Evolutionary conservation across 768 basidiomycete genomes (phyloP).

Genomic region (Hygrophorus pudorinus): DNA sequence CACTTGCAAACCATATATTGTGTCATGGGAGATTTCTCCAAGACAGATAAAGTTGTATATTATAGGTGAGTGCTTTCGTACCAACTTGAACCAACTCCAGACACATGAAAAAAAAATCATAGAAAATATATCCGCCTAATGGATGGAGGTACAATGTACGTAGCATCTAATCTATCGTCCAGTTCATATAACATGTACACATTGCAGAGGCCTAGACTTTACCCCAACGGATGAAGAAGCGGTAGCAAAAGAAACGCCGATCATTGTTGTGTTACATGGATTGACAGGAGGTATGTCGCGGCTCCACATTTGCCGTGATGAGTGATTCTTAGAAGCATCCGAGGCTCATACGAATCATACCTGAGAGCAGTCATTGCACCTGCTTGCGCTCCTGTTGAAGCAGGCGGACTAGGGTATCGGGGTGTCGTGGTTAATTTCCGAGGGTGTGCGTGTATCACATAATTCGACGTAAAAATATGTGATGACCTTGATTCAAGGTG

Average conservation of each 20-base stretch:
- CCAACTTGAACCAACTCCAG: background rate
- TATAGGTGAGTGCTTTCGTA: constrained; percentile 29
- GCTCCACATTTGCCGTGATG: background rate
- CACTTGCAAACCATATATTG: constrained; percentile 57
- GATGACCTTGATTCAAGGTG: constrained; percentile 42
- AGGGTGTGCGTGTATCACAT: constrained; percentile 53
- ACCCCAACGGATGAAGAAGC: constrained; percentile 34
- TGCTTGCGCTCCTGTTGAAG: constrained; percentile 54
- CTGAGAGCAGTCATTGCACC: constrained; percentile 74
- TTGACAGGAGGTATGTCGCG: constrained; percentile 40
- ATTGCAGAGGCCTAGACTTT: constrained; percentile 54
- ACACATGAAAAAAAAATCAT: background rate
- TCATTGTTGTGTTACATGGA: constrained; percentile 52
- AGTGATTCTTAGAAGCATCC: constrained; percentile 4
- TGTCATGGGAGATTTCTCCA: constrained; percentile 51
- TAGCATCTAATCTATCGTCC: constrained; percentile 1
- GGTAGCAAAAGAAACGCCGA: constrained; percentile 32
- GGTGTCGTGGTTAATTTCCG: constrained; percentile 89
- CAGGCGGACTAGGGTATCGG: constrained; percentile 87
- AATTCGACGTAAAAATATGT: constrained; percentile 8
- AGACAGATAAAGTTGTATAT: constrained; percentile 44
- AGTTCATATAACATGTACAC: background rate
- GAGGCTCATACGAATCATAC: constrained; percentile 86
- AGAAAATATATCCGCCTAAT: constrained; percentile 39
- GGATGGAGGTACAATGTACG: constrained; percentile 62